A percentile compares a stretch with the other conserved stretches of the same genome.
phyloP scores from a whole-genome alignment of 164 flowering plant species.

The Piper longum region DNA sequence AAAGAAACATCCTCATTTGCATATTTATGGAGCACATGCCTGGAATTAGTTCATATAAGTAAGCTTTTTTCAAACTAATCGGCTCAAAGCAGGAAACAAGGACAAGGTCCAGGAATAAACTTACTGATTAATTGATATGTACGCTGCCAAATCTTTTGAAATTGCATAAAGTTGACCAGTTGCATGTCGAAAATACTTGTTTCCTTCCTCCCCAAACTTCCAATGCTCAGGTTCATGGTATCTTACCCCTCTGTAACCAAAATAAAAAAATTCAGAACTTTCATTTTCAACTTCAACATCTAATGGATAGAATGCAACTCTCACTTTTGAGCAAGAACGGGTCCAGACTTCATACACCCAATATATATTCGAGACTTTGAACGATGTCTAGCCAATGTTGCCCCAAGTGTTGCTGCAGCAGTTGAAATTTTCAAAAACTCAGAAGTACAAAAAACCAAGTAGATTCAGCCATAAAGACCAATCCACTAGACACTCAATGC shows the following conservation, averaged over 20 bases:
- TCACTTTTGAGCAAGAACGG: constrained; percentile 89
- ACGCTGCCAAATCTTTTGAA: constrained; percentile 75
- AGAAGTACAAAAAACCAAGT: no score
- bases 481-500: no score
- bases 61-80: neutral
- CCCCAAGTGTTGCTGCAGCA: constrained; percentile 72
- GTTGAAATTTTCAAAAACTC: constrained; percentile 4
- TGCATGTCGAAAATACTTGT: constrained; percentile 95
- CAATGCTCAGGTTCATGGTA: constrained; percentile 94
- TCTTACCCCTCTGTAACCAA: constrained; percentile 58
- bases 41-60: constrained; percentile 9
- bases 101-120: constrained; percentile 5
- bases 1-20: constrained; percentile 90
- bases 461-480: no score
- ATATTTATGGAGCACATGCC: constrained; percentile 81
- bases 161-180: constrained; percentile 93
- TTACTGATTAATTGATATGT: constrained; percentile 79
- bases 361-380: constrained; percentile 69
- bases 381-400: constrained; percentile 60
- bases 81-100: neutral
- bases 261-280: constrained; percentile 1
- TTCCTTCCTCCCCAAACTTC: constrained; percentile 96
- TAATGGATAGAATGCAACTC: constrained; percentile 4
- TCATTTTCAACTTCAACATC: neutral
- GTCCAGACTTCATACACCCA: constrained; percentile 98